Percentiles rank a stretch among this genome's conserved stretches.
phyloP scores from a whole-genome alignment of 805 yeast genomes.

The Ogataea nitratoaversa region DNA sequence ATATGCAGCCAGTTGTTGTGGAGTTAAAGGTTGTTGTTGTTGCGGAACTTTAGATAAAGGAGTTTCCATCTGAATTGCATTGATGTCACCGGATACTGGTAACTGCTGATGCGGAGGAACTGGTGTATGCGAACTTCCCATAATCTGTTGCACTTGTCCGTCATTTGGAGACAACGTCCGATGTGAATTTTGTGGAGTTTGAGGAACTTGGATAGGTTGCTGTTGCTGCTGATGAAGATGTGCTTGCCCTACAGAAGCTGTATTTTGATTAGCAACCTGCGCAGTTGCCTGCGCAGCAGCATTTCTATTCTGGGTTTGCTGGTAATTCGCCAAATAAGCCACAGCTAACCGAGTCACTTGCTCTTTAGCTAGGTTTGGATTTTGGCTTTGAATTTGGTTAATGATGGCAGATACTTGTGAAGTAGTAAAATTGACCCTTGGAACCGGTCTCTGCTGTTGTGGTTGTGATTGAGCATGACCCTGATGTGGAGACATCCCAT shows the following conservation, averaged over 20 bases:
- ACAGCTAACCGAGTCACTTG: conserved; percentile 67
- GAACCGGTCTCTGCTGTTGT: conserved; percentile 11
- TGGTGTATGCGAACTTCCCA: not conserved
- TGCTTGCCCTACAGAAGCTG: conserved; percentile 12
- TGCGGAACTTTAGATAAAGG: conserved; percentile 7
- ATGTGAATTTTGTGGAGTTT: conserved; percentile 1
- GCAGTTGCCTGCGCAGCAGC: conserved; percentile 21
- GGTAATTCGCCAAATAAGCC: conserved; percentile 54
- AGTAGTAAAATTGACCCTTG: conserved; percentile 41
- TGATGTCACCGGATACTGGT: conserved; percentile 10
- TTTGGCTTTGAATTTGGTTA: conserved; percentile 59
- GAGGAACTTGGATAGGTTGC: conserved; percentile 20
- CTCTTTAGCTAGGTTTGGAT: conserved; percentile 58
- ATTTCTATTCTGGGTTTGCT: conserved; percentile 42
- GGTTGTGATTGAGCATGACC: conserved; percentile 2
- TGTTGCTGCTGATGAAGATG: conserved; percentile 16
- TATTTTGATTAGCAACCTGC: not conserved
- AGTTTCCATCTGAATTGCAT: conserved; percentile 15
- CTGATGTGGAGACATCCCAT: conserved; percentile 5
- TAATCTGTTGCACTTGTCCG: not conserved
- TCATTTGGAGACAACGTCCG: not conserved
- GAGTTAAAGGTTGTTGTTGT: conserved; percentile 17
- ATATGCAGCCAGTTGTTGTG: conserved; percentile 24
- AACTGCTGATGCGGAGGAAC: conserved; percentile 7
- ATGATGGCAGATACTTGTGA: conserved; percentile 65